Evolutionary conservation across 1,284 basidiomycete species (phyloP).

Genomic region (Apiotrichum gamsii): DNA sequence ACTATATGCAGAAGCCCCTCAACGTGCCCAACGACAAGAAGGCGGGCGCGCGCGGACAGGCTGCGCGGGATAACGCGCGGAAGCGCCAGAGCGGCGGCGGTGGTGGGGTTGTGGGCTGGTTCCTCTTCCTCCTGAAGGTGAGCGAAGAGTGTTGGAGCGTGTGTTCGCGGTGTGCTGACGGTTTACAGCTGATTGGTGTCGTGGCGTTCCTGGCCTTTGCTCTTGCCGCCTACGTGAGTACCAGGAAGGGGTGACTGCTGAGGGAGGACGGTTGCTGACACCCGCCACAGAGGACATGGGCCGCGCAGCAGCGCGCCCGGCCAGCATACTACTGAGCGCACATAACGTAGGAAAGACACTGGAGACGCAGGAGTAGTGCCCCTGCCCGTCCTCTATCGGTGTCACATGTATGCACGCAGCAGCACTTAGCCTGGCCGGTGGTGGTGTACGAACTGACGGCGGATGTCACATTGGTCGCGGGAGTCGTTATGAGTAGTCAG

Average conservation of each 20-base stretch:
- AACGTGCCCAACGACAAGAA: not conserved
- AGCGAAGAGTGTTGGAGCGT: not conserved
- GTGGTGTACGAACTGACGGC: too few species aligned
- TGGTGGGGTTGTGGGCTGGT: constrained; percentile 40
- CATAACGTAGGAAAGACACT: too few species aligned
- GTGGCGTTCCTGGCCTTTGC: constrained; percentile 45
- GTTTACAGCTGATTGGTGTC: constrained; percentile 28
- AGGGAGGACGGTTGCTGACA: not conserved
- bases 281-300: constrained; percentile 42
- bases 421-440: too few species aligned
- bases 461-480: too few species aligned
- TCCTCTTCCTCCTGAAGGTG: constrained; percentile 48
- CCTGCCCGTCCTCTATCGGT: too few species aligned
- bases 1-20: not conserved
- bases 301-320: constrained; percentile 41
- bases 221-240: constrained; percentile 44
- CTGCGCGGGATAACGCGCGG: constrained; percentile 2
- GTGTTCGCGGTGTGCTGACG: not conserved
- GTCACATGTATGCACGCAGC: too few species aligned
- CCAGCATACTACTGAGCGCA: constrained; percentile 26
- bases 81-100: constrained; percentile 1
- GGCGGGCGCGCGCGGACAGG: constrained; percentile 1
- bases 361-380: too few species aligned
- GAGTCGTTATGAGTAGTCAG: too few species aligned
- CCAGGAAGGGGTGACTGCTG: too few species aligned